Percentiles rank a stretch among this genome's conserved stretches.
Conservation (phyloP, 169 alveolate genomes). For the Plasmodium vinckei region DNA sequence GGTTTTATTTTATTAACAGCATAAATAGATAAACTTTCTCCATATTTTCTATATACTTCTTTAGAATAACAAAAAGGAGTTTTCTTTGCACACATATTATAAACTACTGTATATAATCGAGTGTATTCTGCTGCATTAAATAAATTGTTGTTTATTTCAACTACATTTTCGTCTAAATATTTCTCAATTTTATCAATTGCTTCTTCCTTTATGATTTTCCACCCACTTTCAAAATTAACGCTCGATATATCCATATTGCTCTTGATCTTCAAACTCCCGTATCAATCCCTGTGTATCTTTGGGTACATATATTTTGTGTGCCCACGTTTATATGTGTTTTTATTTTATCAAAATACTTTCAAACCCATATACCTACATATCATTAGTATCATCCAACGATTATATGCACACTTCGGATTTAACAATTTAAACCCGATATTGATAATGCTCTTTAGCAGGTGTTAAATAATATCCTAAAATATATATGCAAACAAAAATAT, state of each 20-base stretch:
- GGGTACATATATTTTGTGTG: too few relatives aligned
- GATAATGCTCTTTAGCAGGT: too few relatives aligned
- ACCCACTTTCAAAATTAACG: slow-evolving; percentile 56
- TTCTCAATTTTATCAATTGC: slow-evolving; percentile 71
- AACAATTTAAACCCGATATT: too few relatives aligned
- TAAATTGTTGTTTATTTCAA: slow-evolving; percentile 48
- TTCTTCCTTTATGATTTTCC: slow-evolving; percentile 71
- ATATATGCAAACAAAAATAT: too few relatives aligned
- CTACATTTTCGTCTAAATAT: slow-evolving; percentile 37
- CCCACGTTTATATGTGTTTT: neutral
- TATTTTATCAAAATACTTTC: too few relatives aligned
- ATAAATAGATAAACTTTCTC: slow-evolving; percentile 61
- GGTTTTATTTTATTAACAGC: slow-evolving; percentile 64
- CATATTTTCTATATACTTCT: slow-evolving; percentile 74
- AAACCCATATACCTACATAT: too few relatives aligned
- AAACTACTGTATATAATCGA: slow-evolving; percentile 78
- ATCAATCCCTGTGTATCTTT: too few relatives aligned
- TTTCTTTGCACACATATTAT: slow-evolving; percentile 80
- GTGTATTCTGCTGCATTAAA: slow-evolving; percentile 80
- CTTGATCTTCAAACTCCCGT: neutral
- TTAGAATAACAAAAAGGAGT: slow-evolving; percentile 71
- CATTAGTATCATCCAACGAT: too few relatives aligned
- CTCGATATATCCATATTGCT: slow-evolving; percentile 49
- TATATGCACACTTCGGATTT: too few relatives aligned
- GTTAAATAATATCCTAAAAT: too few relatives aligned